Percentiles rank a stretch among this genome's conserved stretches.
Conservation (phyloP, 2,329 filamentous ascomycete species). For the Beauveria asiatica region DNA sequence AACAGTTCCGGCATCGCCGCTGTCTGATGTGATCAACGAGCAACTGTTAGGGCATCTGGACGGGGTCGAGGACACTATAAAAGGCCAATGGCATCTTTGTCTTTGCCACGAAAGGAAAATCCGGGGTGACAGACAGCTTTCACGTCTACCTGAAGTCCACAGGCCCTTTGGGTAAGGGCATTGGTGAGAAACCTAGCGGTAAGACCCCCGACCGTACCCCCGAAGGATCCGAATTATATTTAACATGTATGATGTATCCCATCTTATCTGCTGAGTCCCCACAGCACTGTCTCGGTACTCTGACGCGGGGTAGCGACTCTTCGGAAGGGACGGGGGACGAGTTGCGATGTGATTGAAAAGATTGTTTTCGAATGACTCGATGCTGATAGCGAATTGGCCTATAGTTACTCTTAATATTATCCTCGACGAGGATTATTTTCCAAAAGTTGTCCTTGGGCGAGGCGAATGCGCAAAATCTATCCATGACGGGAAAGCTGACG, state of each 20-base stretch:
- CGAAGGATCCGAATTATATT: not conserved
- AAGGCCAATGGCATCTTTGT: constrained; percentile 72
- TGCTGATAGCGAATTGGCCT: constrained; percentile 22
- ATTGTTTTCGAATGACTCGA: not conserved
- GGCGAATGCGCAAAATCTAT: constrained; percentile 79
- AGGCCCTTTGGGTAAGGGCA: constrained; percentile 66
- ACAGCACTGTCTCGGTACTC: not conserved
- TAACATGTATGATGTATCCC: not conserved
- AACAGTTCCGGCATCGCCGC: constrained; percentile 72
- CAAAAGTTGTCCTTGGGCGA: constrained; percentile 67
- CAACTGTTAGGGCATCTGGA: constrained; percentile 55
- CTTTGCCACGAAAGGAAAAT: constrained; percentile 75
- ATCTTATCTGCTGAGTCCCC: not conserved
- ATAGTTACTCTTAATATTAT: constrained; percentile 68
- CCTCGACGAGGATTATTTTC: constrained; percentile 73
- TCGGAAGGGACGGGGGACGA: not conserved
- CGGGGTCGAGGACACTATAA: constrained; percentile 68
- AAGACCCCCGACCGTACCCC: constrained; percentile 21
- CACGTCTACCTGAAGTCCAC: constrained; percentile 82
- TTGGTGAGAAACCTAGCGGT: constrained; percentile 70
- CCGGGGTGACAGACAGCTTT: constrained; percentile 72
- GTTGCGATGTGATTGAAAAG: not conserved
- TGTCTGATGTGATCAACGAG: constrained; percentile 73
- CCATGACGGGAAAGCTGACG: constrained; percentile 91
- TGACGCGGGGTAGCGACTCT: not conserved